phyloP scores from a whole-genome alignment of 345 rosid species.

The Brassica juncea region DNA sequence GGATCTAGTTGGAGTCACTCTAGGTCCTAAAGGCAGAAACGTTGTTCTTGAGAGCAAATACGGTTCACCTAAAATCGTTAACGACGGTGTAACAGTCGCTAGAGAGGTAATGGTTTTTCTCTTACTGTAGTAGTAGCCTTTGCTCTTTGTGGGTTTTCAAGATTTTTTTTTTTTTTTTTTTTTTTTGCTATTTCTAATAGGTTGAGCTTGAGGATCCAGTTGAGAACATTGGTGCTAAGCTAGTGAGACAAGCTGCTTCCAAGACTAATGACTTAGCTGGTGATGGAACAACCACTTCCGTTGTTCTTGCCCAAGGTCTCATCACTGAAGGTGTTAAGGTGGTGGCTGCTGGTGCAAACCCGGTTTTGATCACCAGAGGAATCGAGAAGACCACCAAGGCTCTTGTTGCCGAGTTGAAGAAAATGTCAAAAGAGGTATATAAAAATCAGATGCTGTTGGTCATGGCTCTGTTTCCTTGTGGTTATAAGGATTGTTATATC shows the following conservation, averaged over 20 bases:
- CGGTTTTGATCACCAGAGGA: constrained; percentile 85
- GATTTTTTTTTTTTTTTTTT: not conserved
- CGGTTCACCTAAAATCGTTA: constrained; percentile 90
- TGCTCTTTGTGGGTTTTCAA: not conserved
- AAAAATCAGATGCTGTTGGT: not conserved
- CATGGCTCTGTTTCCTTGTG: not conserved
- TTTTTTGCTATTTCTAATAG: constrained; percentile 34
- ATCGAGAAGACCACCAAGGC: constrained; percentile 87
- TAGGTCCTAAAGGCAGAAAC: constrained; percentile 95
- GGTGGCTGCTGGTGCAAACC: constrained; percentile 97
- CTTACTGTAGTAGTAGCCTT: not conserved
- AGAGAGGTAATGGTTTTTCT: constrained; percentile 57
- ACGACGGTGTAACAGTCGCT: constrained; percentile 95
- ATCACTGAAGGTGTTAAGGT: constrained; percentile 98
- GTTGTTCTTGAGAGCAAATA: constrained; percentile 97
- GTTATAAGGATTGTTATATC: not conserved
- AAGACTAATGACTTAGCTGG: constrained; percentile 98
- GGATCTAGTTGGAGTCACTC: constrained; percentile 89
- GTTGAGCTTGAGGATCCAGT: constrained; percentile 98
- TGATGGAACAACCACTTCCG: constrained; percentile 97
- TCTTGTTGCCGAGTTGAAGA: constrained; percentile 70
- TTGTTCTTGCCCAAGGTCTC: constrained; percentile 97
- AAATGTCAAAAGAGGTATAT: constrained; percentile 71
- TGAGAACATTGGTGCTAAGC: constrained; percentile 94
- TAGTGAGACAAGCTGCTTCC: constrained; percentile 97